A percentile compares a stretch with the other conserved stretches of the same genome.
phyloP scores from a whole-genome alignment of 2,329 filamentous ascomycete species.

The Paramyrothecium roridum region DNA sequence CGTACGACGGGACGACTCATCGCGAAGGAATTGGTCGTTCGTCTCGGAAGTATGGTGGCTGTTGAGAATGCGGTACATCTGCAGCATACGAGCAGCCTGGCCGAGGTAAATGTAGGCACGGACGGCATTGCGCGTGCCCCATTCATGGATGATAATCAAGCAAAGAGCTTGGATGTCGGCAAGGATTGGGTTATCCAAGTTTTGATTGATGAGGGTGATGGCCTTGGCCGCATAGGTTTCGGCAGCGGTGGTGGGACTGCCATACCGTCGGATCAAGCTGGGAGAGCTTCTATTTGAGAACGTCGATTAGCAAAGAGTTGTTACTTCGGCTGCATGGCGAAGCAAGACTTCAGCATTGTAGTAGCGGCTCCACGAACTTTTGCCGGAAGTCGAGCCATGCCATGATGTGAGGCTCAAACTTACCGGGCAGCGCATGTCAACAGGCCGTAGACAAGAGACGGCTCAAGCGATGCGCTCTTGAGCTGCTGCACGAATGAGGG shows the following conservation, averaged over 20 bases:
- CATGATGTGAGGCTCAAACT: slow-evolving; percentile 18
- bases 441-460: slow-evolving; percentile 55
- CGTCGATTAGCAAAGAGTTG: not conserved
- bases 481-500: slow-evolving; percentile 59
- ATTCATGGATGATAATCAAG: slow-evolving; percentile 60
- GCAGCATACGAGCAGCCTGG: slow-evolving; percentile 61
- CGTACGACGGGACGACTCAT: slow-evolving; percentile 59
- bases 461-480: slow-evolving; percentile 53
- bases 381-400: not conserved
- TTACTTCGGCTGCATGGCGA: no score
- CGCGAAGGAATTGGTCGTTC: slow-evolving; percentile 57
- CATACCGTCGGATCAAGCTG: slow-evolving; percentile 55
- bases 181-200: slow-evolving; percentile 56
- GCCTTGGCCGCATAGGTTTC: slow-evolving; percentile 59
- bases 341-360: no score
- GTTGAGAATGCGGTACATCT: slow-evolving; percentile 61
- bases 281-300: slow-evolving; percentile 46
- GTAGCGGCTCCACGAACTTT: not conserved
- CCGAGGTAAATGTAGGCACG: slow-evolving; percentile 62
- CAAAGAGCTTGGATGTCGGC: slow-evolving; percentile 61
- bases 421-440: slow-evolving; percentile 57
- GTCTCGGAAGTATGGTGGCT: slow-evolving; percentile 48
- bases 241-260: slow-evolving; percentile 50
- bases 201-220: slow-evolving; percentile 54
- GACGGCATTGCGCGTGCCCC: slow-evolving; percentile 59